Evolutionary conservation across 1,284 basidiomycete species (phyloP), one percentile per base, ranked within the genome.

Genomic region (Blastosporella zonata): DNA sequence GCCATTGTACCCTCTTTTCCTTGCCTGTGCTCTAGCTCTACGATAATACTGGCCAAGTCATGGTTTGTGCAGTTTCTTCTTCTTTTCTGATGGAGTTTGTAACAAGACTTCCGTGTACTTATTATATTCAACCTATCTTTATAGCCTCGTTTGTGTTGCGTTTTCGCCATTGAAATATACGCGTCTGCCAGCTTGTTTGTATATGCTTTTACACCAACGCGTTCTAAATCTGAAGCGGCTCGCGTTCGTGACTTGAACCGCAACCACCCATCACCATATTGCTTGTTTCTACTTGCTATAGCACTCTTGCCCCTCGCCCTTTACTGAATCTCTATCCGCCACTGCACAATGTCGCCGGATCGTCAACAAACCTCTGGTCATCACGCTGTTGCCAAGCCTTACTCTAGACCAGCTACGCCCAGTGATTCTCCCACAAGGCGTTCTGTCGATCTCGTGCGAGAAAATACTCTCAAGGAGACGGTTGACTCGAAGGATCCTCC

Each of bases 261-360:
- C 17, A 17, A 37, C 21, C 13, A 18, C 9, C 9, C 25, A 23
- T 34, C n/a, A 13, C 13, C 35, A 10, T 20, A 20, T 21, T 22
- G n/a, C 29, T 38, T 43, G n/a, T 38, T 23, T 34, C 23, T 12
- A 40, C 21, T 36, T 34, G 31, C 6, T 27, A 43, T 23, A 39
- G 25, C n/a, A 20, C n/a, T 46, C 48, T 37, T 56, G 49, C 41
- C n/a, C 56, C 50, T 43, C 44, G 31, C 38, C 22, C 36, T 44
- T 52, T 38, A 36, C 38, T 40, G 41, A 43, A 41, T 45, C 39
- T 45, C 34, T 46, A 46, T 34, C 25, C 28, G 37, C n/a, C 36
- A 22, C 31, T 40, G 28, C 35, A 13, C 20, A 52, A 69, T 69
- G 67, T 63, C 67, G 54, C 67, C 67, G 47, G 54, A 62, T 46